Evolutionary conservation across 2,329 filamentous ascomycete species (phyloP).

Genomic region (Hypoxylon sp.): DNA sequence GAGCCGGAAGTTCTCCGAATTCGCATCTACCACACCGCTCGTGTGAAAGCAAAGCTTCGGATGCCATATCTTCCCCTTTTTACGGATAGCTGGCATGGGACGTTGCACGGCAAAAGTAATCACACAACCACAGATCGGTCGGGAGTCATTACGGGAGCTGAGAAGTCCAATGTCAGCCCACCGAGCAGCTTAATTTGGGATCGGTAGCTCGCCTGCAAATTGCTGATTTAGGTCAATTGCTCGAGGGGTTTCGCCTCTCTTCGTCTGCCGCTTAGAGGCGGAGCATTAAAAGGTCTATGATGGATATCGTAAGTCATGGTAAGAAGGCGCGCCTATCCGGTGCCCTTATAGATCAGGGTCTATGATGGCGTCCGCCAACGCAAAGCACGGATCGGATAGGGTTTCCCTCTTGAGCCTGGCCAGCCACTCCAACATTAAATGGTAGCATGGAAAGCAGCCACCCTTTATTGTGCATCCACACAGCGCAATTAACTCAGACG

Average conservation of each 20-base stretch:
- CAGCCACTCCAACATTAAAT: conserved; percentile 33
- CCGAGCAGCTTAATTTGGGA: conserved; percentile 14
- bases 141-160: conserved; percentile 4
- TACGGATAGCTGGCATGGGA: background rate
- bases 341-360: conserved; percentile 23
- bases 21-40: conserved; percentile 39
- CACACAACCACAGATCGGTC: background rate
- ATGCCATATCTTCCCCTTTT: conserved; percentile 9
- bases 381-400: conserved; percentile 36
- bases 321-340: conserved; percentile 30
- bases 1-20: conserved; percentile 31
- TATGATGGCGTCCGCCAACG: conserved; percentile 21
- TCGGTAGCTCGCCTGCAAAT: conserved; percentile 30
- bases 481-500: conserved; percentile 40
- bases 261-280: conserved; percentile 29
- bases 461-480: conserved; percentile 37
- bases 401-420: conserved; percentile 38
- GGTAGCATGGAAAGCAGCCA: conserved; percentile 30
- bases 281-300: conserved; percentile 13
- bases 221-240: conserved; percentile 20
- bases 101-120: conserved; percentile 8
- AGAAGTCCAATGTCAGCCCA: conserved; percentile 8
- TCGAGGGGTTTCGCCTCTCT: conserved; percentile 13
- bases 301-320: conserved; percentile 17
- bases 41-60: conserved; percentile 11